Evolutionary conservation across 2,329 filamentous ascomycete genomes (phyloP).

Genomic region (Sphaerulina populicola): DNA sequence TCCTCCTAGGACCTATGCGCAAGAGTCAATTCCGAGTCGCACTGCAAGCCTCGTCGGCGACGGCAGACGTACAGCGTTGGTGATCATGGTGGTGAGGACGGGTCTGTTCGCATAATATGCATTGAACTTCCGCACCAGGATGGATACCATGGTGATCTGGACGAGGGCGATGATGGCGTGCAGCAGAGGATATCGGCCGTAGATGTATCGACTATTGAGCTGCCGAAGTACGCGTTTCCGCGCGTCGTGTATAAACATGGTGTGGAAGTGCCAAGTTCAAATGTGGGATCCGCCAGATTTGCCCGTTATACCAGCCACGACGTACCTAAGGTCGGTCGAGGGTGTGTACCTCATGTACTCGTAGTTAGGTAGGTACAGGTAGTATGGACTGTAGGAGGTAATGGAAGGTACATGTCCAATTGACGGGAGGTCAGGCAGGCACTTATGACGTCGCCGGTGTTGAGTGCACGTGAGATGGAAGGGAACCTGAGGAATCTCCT

Average conservation of each 20-base stretch:
- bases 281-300: neutral
- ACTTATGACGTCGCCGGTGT: no score
- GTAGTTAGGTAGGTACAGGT: no score
- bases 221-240: conserved; percentile 34
- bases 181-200: conserved; percentile 74
- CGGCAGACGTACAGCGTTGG: conserved; percentile 66
- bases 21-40: conserved; percentile 1
- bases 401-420: no score
- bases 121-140: conserved; percentile 82
- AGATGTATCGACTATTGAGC: conserved; percentile 65
- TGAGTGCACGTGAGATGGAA: no score
- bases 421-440: no score
- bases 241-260: neutral
- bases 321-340: neutral
- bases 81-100: conserved; percentile 98
- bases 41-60: conserved; percentile 8
- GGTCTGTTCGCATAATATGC: conserved; percentile 86
- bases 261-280: neutral
- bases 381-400: no score
- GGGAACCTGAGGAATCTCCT: no score
- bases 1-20: conserved; percentile 65
- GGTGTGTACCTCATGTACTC: no score
- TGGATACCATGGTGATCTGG: conserved; percentile 77
- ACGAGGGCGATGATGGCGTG: conserved; percentile 77
- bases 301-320: neutral